Base-by-base conservation (phyloP, 202 grass and related monocot genomes). In the Setaria italica region DNA sequence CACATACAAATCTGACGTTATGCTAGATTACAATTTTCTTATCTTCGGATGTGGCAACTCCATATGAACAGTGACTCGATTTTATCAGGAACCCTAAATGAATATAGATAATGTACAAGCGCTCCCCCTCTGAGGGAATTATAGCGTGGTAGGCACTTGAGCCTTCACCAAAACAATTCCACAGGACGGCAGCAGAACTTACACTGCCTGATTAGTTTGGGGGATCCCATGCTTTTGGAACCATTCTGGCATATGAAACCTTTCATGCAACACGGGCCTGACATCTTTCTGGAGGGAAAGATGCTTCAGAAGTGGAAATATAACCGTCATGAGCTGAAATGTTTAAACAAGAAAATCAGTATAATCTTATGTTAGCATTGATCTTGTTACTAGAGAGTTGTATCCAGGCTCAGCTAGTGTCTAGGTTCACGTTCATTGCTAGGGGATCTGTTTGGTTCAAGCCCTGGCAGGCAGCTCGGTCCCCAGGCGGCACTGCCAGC, bases 201-300 rank as follows among this genome's bases (percentile, higher is more conserved):
- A 93, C 29, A 85, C 67, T 51, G 76, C 60, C 72, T 90, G 73
- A 79, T 92, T 76, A 82, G 84, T 90, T 80, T 68, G 86, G 21
- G 97, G 92, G 59, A 99, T 97, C 47, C 94, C 97, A 83, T 97
- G 94, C 69, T 91, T 94, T 83, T 93, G 85, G 82, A 99, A 99
- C 97, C 97, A 99, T 88, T 99, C 94, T 33, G 94, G 94, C 97
- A 99, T 99, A 81, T 90, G 97, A 91, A 97, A 99, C 86, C 90
- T 94, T 91, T 99, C 97, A 39, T 99, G 85, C 80, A 99, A 78
- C 21, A 86, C 77, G 85, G 85, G 92, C 60, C 97, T 94, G 13
- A 99, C 94, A 84, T 99, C 97, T 67, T 95, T 91, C 83, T 99
- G 90, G 7, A 89, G 74, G 42, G 97, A 89, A 80, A 99, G 86